Evolutionary conservation across 805 yeast genomes (phyloP), one percentile per base, ranked within the genome.

Genomic region (Kuraishia capsulata): DNA sequence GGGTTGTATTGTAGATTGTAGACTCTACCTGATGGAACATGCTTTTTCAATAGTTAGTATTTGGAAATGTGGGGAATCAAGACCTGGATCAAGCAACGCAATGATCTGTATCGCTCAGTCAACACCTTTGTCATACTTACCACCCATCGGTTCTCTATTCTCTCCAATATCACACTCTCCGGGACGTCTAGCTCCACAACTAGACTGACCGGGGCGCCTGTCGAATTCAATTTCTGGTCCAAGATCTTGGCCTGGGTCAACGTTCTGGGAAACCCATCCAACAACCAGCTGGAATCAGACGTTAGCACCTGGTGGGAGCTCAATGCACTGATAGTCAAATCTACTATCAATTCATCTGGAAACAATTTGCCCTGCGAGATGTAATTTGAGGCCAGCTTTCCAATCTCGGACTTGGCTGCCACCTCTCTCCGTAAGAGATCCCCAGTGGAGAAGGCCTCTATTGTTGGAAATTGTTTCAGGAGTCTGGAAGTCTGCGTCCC

Each of bases 201-300:
- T 43, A 82, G 53, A 49, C 86, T 87, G 39, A 89, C 53, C 11
- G 60, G 53, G 1, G 80, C 58, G 3, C 61, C 47, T 25, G 57
- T 42, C 8, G 56, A 47, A 2, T 39, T 44, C 39, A 81, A 61
- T 4, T 64, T 64, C 13, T 51, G 46, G 39, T 76, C 76, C 29
- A 87, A 61, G 8, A 66, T 69, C 30, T 56, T 52, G 0, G 96
- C 96, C 59, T 89, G 97, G 3, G 59, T 60, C 16, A 63, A 52
- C 0, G 92, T 90, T 44, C 97, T 67, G 4, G 97, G 97, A 51
- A 88, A 90, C 32, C 97, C 97, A 56, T 89, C 97, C 36, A 90
- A 64, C 23, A 89, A 63, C 85, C 95, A 89, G 4, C 77, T 61
- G 1, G 77, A 46, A 1, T 58, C 39, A 0, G 58, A 33, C 28